Evolutionary conservation across 2,329 filamentous ascomycete genomes (phyloP).

Genomic region (Botryotinia narcissicola): DNA sequence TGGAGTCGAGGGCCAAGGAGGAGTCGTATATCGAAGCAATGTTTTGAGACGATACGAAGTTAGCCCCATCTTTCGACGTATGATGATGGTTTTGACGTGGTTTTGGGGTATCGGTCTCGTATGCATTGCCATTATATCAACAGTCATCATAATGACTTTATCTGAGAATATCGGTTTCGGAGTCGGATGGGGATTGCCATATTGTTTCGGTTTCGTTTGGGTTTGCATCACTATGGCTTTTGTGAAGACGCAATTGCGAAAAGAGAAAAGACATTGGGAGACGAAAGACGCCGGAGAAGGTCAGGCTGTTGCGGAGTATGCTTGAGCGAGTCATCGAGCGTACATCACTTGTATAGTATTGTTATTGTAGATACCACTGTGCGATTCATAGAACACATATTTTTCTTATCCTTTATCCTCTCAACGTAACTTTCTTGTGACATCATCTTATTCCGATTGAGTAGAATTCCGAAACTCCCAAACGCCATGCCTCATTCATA

Average conservation of each 20-base stretch:
- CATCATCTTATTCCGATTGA: background rate
- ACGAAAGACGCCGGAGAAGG: slow-evolving; percentile 22
- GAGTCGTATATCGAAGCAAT: slow-evolving; percentile 29
- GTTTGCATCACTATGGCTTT: slow-evolving; percentile 27
- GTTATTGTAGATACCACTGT: slow-evolving; percentile 1
- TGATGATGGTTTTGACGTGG: slow-evolving; percentile 33
- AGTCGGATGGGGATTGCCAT: slow-evolving; percentile 35
- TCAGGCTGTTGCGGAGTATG: slow-evolving; percentile 18
- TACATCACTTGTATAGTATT: slow-evolving; percentile 3
- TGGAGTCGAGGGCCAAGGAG: slow-evolving; percentile 33
- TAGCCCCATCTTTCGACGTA: slow-evolving; percentile 31
- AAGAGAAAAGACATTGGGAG: slow-evolving; percentile 28
- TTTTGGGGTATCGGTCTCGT: slow-evolving; percentile 37
- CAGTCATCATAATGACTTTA: slow-evolving; percentile 32
- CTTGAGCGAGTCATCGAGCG: background rate
- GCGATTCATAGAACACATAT: background rate
- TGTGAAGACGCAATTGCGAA: slow-evolving; percentile 27
- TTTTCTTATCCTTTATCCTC: background rate
- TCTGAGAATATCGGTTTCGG: slow-evolving; percentile 31
- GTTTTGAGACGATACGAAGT: slow-evolving; percentile 33
- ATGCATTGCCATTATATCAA: slow-evolving; percentile 30
- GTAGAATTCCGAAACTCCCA: background rate
- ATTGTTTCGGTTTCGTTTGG: slow-evolving; percentile 25
- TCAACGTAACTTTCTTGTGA: background rate
- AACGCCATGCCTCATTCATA: background rate